phyloP scores from a whole-genome alignment of 2,329 filamentous ascomycete genomes.

The Colletotrichum somersetense region DNA sequence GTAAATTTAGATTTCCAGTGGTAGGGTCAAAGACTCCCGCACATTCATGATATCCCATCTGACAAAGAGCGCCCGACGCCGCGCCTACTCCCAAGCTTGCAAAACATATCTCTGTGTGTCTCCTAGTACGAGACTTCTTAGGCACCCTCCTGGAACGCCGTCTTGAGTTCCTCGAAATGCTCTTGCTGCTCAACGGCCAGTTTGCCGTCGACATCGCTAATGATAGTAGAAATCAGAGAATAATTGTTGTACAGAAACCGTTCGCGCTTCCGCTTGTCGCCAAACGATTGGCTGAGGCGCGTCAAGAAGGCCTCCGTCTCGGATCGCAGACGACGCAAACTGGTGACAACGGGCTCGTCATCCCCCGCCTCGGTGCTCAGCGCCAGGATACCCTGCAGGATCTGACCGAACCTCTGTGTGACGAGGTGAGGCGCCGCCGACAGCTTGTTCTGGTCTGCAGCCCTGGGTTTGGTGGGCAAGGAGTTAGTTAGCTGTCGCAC shows the following conservation, averaged over 20 bases:
- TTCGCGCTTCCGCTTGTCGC: conserved; percentile 83
- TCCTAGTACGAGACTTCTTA: conserved; percentile 33
- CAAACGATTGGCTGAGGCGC: conserved; percentile 80
- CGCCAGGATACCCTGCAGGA: conserved; percentile 85
- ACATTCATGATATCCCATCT: conserved; percentile 31
- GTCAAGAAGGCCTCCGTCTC: conserved; percentile 89
- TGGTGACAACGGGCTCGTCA: conserved; percentile 90
- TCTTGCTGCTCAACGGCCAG: conserved; percentile 79
- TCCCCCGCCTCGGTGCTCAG: conserved; percentile 93
- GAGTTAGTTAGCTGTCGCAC: conserved; percentile 73
- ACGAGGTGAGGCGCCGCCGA: conserved; percentile 90
- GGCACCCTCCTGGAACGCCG: conserved; percentile 65
- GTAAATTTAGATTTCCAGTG: conserved; percentile 16
- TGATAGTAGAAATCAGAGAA: conserved; percentile 91
- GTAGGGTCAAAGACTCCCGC: conserved; percentile 15
- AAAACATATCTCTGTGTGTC: background rate
- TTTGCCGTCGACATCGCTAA: conserved; percentile 81
- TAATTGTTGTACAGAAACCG: conserved; percentile 97
- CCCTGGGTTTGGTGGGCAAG: conserved; percentile 60
- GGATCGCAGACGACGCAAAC: conserved; percentile 78
- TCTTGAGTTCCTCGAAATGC: conserved; percentile 78
- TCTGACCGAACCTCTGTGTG: conserved; percentile 95
- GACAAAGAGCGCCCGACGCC: conserved; percentile 31
- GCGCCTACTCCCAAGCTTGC: conserved; percentile 13
- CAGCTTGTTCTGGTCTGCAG: conserved; percentile 65